A percentile compares a stretch with the other conserved stretches of the same genome.
These are phyloP conservation scores for Zopfia rhizophila DNA, from an alignment of 2,329 filamentous ascomycete species.

Conservation along the genomic window DNA sequence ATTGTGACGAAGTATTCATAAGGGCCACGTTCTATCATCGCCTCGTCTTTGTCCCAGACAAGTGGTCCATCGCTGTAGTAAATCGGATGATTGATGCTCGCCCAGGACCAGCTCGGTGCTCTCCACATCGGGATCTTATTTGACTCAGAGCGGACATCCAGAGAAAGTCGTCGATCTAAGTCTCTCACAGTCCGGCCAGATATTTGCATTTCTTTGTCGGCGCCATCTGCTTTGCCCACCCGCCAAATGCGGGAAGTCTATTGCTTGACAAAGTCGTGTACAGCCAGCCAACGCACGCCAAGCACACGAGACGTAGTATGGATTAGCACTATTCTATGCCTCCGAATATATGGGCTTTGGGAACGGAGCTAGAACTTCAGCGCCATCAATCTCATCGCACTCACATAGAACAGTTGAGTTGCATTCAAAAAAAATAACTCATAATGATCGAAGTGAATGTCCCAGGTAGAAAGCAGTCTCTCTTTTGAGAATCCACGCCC, in stretches of 20 bases:
- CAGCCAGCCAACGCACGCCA: constrained; percentile 1
- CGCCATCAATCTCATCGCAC: neutral
- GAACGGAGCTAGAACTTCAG: neutral
- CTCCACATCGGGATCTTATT: neutral
- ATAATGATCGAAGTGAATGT: too few relatives aligned
- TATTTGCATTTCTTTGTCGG: neutral
- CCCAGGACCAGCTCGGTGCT: constrained; percentile 5
- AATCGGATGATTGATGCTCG: neutral
- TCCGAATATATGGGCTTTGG: neutral
- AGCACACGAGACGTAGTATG: neutral
- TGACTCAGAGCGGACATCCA: neutral
- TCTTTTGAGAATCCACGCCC: too few relatives aligned
- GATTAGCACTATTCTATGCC: neutral
- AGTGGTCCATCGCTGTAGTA: neutral
- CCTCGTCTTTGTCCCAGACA: neutral
- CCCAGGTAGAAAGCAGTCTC: too few relatives aligned
- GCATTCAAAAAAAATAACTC: neutral
- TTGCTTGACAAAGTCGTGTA: neutral
- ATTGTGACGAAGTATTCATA: neutral
- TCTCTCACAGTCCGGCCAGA: constrained; percentile 5
- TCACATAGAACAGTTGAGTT: neutral
- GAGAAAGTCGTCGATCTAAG: neutral
- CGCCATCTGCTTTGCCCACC: neutral
- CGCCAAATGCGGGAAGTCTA: neutral
- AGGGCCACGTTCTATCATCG: neutral